These are phyloP conservation scores for Hordeum marinum DNA, from an alignment of 176 grass and related monocot species.

Conservation along the genomic window DNA sequence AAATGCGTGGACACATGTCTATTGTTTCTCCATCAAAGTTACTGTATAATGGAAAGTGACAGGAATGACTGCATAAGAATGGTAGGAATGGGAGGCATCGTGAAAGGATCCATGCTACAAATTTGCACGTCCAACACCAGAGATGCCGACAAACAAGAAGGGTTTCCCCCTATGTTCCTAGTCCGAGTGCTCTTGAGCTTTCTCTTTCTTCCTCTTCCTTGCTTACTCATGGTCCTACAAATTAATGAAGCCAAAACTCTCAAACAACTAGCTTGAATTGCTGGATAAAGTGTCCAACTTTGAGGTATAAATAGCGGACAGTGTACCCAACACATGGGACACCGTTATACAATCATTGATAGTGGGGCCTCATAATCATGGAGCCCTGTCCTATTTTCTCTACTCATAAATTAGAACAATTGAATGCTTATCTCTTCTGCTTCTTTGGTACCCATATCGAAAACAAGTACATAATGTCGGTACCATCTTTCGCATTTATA, in stretches of 20 bases:
- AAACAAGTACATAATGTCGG: no score
- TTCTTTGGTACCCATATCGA: no score
- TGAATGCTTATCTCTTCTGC: no score
- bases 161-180: no score
- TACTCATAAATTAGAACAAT: no score
- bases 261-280: not conserved
- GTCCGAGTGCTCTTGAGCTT: no score
- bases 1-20: not conserved
- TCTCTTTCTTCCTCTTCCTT: conserved; percentile 9
- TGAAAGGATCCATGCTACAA: not conserved
- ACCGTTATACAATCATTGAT: not conserved
- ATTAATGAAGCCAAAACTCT: not conserved
- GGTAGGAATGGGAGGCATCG: conserved; percentile 28
- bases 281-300: no score
- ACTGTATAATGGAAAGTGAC: no score
- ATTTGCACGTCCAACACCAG: not conserved
- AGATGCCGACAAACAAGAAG: not conserved
- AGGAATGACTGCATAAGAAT: conserved; percentile 16
- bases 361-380: no score
- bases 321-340: not conserved
- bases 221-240: not conserved
- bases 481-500: no score
- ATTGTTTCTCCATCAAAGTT: no score
- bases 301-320: not conserved
- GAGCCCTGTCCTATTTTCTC: no score